Conservation (phyloP, 495 filamentous ascomycete genomes). For the Aspergillus ostianus region DNA sequence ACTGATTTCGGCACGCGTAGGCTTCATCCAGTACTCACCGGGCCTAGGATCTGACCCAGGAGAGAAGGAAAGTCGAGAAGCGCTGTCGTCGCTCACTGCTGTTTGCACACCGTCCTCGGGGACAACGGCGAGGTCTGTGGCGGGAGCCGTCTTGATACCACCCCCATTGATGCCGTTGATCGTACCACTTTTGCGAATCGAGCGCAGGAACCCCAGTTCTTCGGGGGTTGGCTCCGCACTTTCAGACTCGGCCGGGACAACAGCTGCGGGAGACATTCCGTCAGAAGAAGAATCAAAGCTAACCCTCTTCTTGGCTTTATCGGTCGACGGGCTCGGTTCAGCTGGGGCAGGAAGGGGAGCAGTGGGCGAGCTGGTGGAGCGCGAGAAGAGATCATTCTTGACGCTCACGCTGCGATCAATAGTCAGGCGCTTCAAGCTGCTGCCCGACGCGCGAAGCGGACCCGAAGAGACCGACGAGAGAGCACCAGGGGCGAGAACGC, state of each 20-base stretch:
- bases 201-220: conserved; percentile 66
- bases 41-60: conserved; percentile 54
- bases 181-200: conserved; percentile 41
- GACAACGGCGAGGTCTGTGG: conserved; percentile 76
- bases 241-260: conserved; percentile 44
- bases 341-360: conserved; percentile 29
- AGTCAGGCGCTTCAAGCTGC: conserved; percentile 80
- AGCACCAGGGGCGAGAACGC: conserved; percentile 80
- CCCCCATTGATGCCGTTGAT: conserved; percentile 53
- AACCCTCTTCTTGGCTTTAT: conserved; percentile 73
- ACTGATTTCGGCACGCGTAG: conserved; percentile 64
- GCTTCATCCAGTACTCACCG: conserved; percentile 84
- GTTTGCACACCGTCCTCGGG: conserved; percentile 60
- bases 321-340: conserved; percentile 33
- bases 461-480: conserved; percentile 66
- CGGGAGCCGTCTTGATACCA: conserved; percentile 54
- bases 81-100: conserved; percentile 30
- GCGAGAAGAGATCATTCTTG: conserved; percentile 69
- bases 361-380: conserved; percentile 41
- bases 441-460: conserved; percentile 50
- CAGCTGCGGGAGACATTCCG: conserved; percentile 39
- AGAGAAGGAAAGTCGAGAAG: conserved; percentile 29
- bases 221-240: conserved; percentile 59
- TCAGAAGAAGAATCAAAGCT: conserved; percentile 73
- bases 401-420: conserved; percentile 84